A percentile compares a stretch with the other conserved stretches of the same genome.
These are phyloP conservation scores for Backusella tuberculispora DNA, from an alignment of 192 early-diverging fungal species.

Conservation along the genomic window DNA sequence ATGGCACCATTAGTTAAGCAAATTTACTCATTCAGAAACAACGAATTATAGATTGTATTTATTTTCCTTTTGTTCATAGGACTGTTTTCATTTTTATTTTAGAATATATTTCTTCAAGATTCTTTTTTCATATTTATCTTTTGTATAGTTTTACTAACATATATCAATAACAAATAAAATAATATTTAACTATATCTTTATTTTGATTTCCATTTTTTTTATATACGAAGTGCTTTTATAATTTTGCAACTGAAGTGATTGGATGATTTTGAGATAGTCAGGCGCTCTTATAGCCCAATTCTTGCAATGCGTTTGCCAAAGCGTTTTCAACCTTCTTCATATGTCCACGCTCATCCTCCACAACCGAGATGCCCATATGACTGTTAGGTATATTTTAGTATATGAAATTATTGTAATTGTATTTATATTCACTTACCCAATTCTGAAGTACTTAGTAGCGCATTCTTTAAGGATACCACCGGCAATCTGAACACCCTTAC, in stretches of 20 bases:
- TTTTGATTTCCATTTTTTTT: not conserved
- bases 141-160: no score
- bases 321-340: slow-evolving; percentile 69
- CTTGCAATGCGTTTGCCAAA: slow-evolving; percentile 57
- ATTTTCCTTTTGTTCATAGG: no score
- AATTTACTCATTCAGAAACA: no score
- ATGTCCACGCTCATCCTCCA: slow-evolving; percentile 57
- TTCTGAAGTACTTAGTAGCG: slow-evolving; percentile 91
- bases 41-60: no score
- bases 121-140: no score
- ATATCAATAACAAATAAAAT: no score
- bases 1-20: no score
- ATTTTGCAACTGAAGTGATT: not conserved
- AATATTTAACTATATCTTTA: not conserved
- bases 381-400: slow-evolving; percentile 26
- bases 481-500: slow-evolving; percentile 84
- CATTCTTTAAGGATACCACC: slow-evolving; percentile 88
- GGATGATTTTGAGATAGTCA: not conserved
- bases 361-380: slow-evolving; percentile 85
- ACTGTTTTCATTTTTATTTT: no score
- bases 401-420: not conserved
- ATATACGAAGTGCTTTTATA: not conserved
- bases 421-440: slow-evolving; percentile 56
- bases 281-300: slow-evolving; percentile 43
- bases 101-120: no score